Conservation (phyloP, 768 basidiomycete species). For the Macrolepiota fuliginosa region DNA sequence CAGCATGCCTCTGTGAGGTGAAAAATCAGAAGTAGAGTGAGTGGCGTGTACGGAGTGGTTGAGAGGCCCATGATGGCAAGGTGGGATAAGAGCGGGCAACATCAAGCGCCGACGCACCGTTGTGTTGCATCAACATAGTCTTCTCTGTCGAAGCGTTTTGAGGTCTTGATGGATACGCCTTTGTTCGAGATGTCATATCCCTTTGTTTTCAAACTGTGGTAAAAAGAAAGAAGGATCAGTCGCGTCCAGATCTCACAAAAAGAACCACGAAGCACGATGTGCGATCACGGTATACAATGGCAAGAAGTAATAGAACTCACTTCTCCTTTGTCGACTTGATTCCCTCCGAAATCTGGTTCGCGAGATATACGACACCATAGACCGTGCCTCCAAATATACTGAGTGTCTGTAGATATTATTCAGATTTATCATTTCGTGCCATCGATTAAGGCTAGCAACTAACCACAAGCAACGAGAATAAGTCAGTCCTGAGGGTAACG, state of each 20-base stretch:
- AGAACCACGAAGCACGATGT: neutral
- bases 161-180: constrained; percentile 67
- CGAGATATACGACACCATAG: constrained; percentile 37
- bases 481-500: neutral
- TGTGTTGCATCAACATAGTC: constrained; percentile 75
- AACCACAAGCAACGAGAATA: constrained; percentile 11
- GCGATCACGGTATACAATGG: neutral
- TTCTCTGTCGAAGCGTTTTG: constrained; percentile 55
- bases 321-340: constrained; percentile 51
- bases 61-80: neutral
- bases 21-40: neutral
- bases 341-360: constrained; percentile 37
- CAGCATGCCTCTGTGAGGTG: constrained; percentile 44
- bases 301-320: constrained; percentile 33
- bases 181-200: constrained; percentile 57
- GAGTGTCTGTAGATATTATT: constrained; percentile 37
- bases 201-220: constrained; percentile 48
- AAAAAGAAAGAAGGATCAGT: neutral
- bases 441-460: neutral
- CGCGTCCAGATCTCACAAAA: neutral
- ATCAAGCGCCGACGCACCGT: constrained; percentile 38
- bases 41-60: neutral
- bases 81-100: neutral
- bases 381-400: constrained; percentile 44
- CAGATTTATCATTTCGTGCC: neutral